Conservation (phyloP, 2,329 filamentous ascomycete genomes). For the Karstenula rhodostoma region DNA sequence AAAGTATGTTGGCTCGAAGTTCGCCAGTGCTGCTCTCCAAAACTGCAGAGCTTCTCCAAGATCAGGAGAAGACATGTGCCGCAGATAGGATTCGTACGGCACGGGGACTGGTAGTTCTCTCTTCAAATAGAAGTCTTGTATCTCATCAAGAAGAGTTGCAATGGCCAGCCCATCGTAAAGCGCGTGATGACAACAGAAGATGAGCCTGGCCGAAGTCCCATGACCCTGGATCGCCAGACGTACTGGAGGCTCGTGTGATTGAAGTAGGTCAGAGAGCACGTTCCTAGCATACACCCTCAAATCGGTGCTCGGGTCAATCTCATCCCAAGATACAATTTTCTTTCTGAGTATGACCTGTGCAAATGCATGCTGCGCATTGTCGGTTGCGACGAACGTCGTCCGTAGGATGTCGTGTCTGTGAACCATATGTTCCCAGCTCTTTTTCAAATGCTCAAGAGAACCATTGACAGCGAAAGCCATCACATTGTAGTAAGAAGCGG, state of each 20-base stretch:
- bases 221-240: conserved; percentile 38
- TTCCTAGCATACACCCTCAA: conserved; percentile 52
- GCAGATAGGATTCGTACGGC: conserved; percentile 71
- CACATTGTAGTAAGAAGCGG: conserved; percentile 74
- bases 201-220: conserved; percentile 40
- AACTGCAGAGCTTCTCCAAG: conserved; percentile 65
- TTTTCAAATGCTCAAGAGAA: conserved; percentile 59
- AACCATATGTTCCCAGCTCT: conserved; percentile 70
- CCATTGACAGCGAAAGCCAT: conserved; percentile 69
- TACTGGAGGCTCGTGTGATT: conserved; percentile 44
- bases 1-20: conserved; percentile 58
- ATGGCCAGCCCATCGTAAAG: conserved; percentile 88
- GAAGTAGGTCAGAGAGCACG: conserved; percentile 60
- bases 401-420: conserved; percentile 77
- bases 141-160: conserved; percentile 71
- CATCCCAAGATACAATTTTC: conserved; percentile 54
- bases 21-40: conserved; percentile 68
- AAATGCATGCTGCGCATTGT: conserved; percentile 67
- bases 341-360: conserved; percentile 73
- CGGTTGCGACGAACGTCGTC: conserved; percentile 76
- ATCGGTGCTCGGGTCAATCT: conserved; percentile 20
- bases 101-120: conserved; percentile 58
- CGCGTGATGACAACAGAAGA: conserved; percentile 76
- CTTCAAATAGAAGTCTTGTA: conserved; percentile 67
- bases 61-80: conserved; percentile 62